Percentiles rank a stretch among this genome's conserved stretches.
These are phyloP conservation scores for Polytrichum formosum DNA, from an alignment of 225 moss, liverwort and hornwort species.

Conservation along the genomic window DNA sequence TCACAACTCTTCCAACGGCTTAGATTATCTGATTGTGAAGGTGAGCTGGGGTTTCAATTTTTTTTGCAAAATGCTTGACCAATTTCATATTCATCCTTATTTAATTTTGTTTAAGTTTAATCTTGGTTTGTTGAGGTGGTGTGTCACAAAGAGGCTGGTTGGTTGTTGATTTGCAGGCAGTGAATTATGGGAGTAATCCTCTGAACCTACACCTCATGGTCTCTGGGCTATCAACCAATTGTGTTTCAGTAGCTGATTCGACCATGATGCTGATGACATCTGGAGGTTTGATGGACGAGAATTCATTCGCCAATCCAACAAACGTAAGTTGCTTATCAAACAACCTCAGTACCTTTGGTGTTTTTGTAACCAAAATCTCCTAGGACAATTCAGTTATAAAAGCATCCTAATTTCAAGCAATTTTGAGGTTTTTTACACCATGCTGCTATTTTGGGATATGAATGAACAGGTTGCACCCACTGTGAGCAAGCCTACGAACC, in stretches of 20 bases:
- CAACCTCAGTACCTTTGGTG: too few species aligned
- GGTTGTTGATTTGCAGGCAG: constrained; percentile 44
- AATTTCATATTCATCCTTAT: neutral
- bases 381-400: too few species aligned
- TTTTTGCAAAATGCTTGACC: neutral
- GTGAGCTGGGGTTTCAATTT: constrained; percentile 18
- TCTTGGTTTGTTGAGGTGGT: too few species aligned
- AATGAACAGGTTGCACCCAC: constrained; percentile 60
- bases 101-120: too few species aligned
- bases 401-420: too few species aligned
- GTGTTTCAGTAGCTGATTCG: constrained; percentile 42
- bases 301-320: constrained; percentile 59
- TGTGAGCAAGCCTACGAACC: constrained; percentile 43
- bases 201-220: constrained; percentile 49
- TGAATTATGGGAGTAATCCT: constrained; percentile 57
- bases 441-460: too few species aligned
- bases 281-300: constrained; percentile 59
- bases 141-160: neutral
- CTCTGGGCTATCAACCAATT: constrained; percentile 31
- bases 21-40: constrained; percentile 66
- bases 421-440: too few species aligned
- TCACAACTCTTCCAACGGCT: constrained; percentile 37
- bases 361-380: too few species aligned
- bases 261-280: constrained; percentile 62
- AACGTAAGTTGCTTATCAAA: constrained; percentile 42